Percentiles rank a stretch among this genome's conserved stretches.
Evolutionary conservation across 2,329 filamentous ascomycete genomes (phyloP).

Genomic region (Gnomoniopsis smithogilvyi): DNA sequence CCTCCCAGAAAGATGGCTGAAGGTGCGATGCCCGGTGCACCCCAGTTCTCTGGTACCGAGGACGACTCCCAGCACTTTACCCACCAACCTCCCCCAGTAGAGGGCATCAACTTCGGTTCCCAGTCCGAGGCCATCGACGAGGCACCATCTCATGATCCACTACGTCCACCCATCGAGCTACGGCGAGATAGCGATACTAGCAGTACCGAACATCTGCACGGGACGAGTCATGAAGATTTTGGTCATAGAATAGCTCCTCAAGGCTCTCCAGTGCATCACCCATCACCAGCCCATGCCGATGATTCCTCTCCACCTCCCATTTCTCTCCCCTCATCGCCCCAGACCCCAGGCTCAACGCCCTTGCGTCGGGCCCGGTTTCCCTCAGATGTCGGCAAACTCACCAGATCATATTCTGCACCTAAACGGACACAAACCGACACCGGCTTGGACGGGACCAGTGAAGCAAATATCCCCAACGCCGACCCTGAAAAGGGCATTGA

Average conservation of each 20-base stretch:
- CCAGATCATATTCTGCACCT: conserved; percentile 4
- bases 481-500: not conserved
- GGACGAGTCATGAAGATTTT: not conserved
- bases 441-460: not conserved
- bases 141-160: not conserved
- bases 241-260: not conserved
- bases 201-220: not conserved
- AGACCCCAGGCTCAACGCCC: not conserved
- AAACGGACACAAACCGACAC: not conserved
- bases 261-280: not conserved
- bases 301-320: not conserved
- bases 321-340: not conserved
- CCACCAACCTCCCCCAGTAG: conserved; percentile 16
- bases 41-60: conserved; percentile 14
- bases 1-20: conserved; percentile 10
- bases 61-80: conserved; percentile 11
- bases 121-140: not conserved
- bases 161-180: not conserved
- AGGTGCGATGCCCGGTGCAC: conserved; percentile 13
- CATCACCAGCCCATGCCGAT: not conserved
- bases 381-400: not conserved
- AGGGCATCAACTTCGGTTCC: conserved; percentile 8
- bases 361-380: conserved; percentile 4
- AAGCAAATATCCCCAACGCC: not conserved
- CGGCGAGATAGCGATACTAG: not conserved